phyloP scores from a whole-genome alignment of 2,329 filamentous ascomycete genomes.

The Xylariaceae sp. region DNA sequence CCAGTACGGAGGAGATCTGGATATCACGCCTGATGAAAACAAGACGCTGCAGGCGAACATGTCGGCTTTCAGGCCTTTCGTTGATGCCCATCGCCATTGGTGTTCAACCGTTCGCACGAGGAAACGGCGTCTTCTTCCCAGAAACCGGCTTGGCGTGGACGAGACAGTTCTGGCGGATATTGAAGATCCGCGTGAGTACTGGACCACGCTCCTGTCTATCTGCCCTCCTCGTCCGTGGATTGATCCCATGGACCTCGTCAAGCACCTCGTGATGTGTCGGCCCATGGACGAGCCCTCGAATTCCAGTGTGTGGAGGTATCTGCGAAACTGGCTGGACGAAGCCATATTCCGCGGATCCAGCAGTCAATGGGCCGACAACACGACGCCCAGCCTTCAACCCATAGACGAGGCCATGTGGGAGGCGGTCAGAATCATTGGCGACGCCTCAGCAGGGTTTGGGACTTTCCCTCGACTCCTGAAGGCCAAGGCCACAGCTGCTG shows the following conservation, averaged over 20 bases:
- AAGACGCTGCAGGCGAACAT: neutral
- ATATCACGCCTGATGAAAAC: neutral
- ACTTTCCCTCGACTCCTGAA: neutral
- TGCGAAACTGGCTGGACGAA: neutral
- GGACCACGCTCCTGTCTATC: neutral
- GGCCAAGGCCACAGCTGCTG: neutral
- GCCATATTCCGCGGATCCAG: neutral
- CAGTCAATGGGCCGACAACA: neutral
- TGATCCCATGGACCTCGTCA: neutral
- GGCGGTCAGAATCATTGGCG: neutral
- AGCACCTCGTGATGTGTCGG: neutral
- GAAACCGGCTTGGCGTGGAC: neutral
- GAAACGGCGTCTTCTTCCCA: neutral
- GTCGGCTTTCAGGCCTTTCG: neutral
- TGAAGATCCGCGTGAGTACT: neutral
- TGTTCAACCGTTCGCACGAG: neutral
- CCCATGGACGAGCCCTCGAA: neutral
- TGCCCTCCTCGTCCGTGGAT: neutral
- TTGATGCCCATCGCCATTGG: neutral
- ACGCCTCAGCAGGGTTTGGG: neutral
- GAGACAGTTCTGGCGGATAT: neutral
- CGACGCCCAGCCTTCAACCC: neutral
- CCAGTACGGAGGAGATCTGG: neutral
- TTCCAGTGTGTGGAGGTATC: neutral
- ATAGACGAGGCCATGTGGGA: neutral